Conservation (phyloP, 23 red algal species). For the Gracilariopsis chorda region DNA sequence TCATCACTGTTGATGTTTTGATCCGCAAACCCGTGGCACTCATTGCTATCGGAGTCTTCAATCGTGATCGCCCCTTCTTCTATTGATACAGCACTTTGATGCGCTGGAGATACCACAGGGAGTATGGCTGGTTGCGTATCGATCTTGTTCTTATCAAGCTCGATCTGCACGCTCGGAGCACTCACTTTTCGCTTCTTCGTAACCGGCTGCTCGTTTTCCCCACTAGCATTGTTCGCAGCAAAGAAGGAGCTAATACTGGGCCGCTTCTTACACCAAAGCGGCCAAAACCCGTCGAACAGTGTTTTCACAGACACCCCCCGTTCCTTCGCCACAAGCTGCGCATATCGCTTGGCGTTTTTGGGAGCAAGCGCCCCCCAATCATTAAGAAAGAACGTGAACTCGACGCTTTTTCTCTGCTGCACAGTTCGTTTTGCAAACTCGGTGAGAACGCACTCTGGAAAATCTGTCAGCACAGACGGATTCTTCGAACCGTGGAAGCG, state of each 20-base stretch:
- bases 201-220: not conserved
- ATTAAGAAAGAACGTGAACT: conserved; percentile 21
- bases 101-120: no score
- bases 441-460: not conserved
- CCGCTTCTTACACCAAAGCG: conserved; percentile 1
- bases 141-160: no score
- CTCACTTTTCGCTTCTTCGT: no score
- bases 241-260: not conserved
- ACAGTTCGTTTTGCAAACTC: not conserved
- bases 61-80: no score
- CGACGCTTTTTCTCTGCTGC: not conserved
- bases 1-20: no score
- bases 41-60: no score
- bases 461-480: not conserved
- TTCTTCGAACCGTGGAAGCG: conserved; percentile 42
- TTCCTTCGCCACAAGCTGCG: conserved; percentile 9
- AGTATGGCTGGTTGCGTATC: no score
- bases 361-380: conserved; percentile 17
- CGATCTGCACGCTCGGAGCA: no score
- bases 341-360: not conserved
- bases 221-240: not conserved
- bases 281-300: not conserved
- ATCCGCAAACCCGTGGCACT: no score
- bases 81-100: no score
- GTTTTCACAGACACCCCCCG: not conserved